phyloP scores from a whole-genome alignment of 2,329 filamentous ascomycete species.

The Fusarium sp. region DNA sequence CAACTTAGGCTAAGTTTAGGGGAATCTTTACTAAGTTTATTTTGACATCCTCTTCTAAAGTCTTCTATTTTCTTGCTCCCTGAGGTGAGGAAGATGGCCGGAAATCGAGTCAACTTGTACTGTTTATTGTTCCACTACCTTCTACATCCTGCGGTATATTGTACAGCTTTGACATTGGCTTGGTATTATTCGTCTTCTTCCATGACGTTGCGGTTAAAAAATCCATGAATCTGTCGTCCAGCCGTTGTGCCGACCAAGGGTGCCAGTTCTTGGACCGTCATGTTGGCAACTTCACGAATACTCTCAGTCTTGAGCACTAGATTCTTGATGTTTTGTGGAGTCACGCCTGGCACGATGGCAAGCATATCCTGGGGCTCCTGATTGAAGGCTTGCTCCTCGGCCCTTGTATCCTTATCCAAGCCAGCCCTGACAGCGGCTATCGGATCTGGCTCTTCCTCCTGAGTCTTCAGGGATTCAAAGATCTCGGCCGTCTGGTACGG shows the following conservation, averaged over 20 bases:
- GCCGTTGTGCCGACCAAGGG: slow-evolving; percentile 80
- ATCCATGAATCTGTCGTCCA: slow-evolving; percentile 78
- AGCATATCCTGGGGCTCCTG: slow-evolving; percentile 92
- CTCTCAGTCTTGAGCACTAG: slow-evolving; percentile 78
- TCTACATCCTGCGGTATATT: no score
- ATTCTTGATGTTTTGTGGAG: slow-evolving; percentile 77
- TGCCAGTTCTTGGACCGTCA: slow-evolving; percentile 77
- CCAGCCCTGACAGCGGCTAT: slow-evolving; percentile 86
- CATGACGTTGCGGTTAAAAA: slow-evolving; percentile 76
- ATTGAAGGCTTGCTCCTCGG: slow-evolving; percentile 79
- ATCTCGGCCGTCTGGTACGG: slow-evolving; percentile 98
- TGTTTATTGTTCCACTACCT: no score
- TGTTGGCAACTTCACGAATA: slow-evolving; percentile 85
- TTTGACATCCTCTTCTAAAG: background rate
- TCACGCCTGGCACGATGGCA: slow-evolving; percentile 83
- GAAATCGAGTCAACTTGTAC: background rate
- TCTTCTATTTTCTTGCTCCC: background rate
- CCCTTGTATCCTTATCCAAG: slow-evolving; percentile 64
- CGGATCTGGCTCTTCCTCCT: slow-evolving; percentile 90
- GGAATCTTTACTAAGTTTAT: background rate
- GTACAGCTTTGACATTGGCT: background rate
- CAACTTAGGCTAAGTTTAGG: background rate
- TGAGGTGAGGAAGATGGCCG: background rate
- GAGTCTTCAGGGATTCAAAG: slow-evolving; percentile 90
- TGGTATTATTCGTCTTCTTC: slow-evolving; percentile 52